Evolutionary conservation across 345 rosid genomes (phyloP).

Genomic region (Eucalyptus albens): DNA sequence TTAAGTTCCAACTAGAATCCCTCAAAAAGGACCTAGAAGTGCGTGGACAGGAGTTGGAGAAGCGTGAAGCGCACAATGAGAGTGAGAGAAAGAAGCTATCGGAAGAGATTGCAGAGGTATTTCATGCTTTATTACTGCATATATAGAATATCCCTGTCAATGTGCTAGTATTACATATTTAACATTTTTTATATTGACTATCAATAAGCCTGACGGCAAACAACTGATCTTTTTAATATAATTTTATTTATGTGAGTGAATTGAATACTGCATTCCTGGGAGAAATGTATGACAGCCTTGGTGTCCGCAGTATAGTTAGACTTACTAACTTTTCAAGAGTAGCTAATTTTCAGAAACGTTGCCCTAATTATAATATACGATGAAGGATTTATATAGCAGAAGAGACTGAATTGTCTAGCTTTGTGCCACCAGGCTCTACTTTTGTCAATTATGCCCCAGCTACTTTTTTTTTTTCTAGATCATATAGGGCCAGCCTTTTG

Average conservation of each 20-base stretch:
- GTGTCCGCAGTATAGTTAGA: not conserved
- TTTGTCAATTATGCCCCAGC: not conserved
- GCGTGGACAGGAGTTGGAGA: constrained; percentile 52
- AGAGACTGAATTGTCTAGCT: not conserved
- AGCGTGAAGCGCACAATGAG: constrained; percentile 87
- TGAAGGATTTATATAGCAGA: not conserved
- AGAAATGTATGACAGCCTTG: not conserved
- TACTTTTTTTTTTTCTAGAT: not conserved
- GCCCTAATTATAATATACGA: not conserved
- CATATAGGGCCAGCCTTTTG: not conserved
- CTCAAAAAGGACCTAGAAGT: constrained; percentile 64
- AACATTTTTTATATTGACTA: not conserved
- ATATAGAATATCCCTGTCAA: not conserved
- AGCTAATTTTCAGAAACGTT: not conserved
- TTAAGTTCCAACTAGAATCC: constrained; percentile 62
- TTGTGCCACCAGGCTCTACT: not conserved
- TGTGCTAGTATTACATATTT: not conserved
- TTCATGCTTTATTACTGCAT: not conserved
- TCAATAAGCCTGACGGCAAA: not conserved
- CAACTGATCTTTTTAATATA: not conserved
- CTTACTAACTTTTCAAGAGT: not conserved
- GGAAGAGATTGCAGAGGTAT: constrained; percentile 73
- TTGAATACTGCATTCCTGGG: not conserved
- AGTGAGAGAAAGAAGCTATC: constrained; percentile 47
- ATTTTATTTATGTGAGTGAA: not conserved